Conservation (phyloP, 2,329 filamentous ascomycete genomes). For the Botrytis hyacinthi region DNA sequence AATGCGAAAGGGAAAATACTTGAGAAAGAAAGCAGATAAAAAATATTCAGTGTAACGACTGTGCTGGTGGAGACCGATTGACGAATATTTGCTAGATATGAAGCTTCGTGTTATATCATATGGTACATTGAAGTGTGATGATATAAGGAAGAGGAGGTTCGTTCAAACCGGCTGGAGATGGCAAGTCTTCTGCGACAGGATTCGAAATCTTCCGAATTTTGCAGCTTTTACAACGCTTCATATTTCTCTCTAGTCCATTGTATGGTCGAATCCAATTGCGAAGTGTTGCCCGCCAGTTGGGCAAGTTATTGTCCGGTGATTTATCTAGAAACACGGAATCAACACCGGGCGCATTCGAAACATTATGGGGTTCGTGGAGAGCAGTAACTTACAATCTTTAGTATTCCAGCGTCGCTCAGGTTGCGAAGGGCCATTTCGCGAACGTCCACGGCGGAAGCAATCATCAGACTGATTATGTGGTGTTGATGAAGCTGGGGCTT, state of each 20-base stretch:
- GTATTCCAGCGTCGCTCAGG: background rate
- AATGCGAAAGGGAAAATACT: background rate
- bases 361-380: background rate
- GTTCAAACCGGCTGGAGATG: background rate
- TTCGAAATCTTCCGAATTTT: background rate
- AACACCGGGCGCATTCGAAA: background rate
- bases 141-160: background rate
- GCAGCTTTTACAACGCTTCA: background rate
- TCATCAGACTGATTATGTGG: background rate
- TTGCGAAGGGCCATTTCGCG: background rate
- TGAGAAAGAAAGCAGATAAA: background rate
- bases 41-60: background rate
- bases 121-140: background rate
- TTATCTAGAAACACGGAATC: background rate
- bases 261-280: background rate
- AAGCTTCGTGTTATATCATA: background rate
- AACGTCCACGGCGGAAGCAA: background rate
- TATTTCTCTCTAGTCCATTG: background rate
- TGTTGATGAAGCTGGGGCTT: background rate
- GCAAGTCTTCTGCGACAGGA: background rate
- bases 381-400: background rate
- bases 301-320: background rate
- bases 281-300: background rate
- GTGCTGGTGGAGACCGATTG: background rate
- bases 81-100: rapidly evolving